Conservation (phyloP, 1,139 yeast genomes). For the Debaryomycetaceae sp. region DNA sequence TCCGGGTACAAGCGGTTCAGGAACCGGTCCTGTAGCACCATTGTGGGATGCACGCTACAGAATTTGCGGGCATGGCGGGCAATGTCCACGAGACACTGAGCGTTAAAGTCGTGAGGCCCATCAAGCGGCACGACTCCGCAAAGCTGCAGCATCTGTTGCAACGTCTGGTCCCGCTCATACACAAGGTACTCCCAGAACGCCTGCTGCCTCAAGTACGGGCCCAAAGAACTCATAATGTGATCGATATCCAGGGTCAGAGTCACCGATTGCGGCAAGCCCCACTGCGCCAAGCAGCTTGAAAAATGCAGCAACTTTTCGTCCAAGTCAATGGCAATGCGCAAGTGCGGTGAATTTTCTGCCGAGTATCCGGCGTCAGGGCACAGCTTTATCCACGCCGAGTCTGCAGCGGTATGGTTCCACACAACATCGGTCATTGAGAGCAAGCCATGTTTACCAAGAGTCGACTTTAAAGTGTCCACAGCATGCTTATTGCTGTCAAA, state of each 20-base stretch:
- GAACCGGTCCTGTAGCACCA: conserved; percentile 28
- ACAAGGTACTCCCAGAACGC: conserved; percentile 86
- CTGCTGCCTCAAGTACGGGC: conserved; percentile 50
- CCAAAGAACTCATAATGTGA: conserved; percentile 53
- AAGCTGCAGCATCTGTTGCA: conserved; percentile 8
- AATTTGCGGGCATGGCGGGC: conserved; percentile 40
- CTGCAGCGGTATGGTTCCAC: conserved; percentile 88
- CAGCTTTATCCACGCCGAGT: conserved; percentile 73
- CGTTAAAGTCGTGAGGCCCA: conserved; percentile 21
- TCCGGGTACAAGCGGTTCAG: conserved; percentile 42
- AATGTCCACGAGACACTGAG: conserved; percentile 26
- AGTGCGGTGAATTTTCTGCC: conserved; percentile 78
- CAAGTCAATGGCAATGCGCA: conserved; percentile 72
- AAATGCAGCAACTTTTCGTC: conserved; percentile 60
- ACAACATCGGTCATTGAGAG: conserved; percentile 85
- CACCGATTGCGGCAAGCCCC: conserved; percentile 53
- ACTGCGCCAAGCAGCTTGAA: conserved; percentile 39
- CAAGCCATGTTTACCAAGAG: conserved; percentile 49
- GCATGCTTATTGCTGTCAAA: conserved; percentile 38
- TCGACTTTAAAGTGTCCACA: conserved; percentile 12
- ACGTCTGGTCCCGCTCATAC: conserved; percentile 37
- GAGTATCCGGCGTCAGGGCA: conserved; percentile 92
- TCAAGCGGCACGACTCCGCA: conserved; percentile 19
- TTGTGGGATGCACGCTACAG: conserved; percentile 17
- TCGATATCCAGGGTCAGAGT: conserved; percentile 42